phyloP scores from a whole-genome alignment of 805 yeast genomes.

The Lipomyces spencermartinsiae region DNA sequence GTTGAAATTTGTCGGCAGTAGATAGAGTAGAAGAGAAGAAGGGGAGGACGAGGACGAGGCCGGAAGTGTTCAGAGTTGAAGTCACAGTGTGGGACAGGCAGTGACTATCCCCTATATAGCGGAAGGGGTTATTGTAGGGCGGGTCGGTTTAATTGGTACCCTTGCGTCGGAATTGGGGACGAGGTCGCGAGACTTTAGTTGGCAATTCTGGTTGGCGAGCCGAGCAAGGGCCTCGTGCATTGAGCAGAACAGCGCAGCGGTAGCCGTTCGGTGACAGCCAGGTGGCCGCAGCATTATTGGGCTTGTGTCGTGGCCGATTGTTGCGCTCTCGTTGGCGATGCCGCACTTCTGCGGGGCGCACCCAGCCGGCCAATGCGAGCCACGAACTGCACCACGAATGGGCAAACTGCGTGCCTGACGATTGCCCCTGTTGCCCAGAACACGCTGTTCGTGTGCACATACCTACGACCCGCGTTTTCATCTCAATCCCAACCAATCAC shows the following conservation, averaged over 20 bases:
- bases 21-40: neutral
- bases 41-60: too few species aligned
- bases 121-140: neutral
- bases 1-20: neutral
- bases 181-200: neutral
- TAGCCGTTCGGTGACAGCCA: neutral
- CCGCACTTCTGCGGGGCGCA: neutral
- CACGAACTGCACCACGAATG: neutral
- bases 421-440: neutral
- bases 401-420: neutral
- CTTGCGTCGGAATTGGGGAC: neutral
- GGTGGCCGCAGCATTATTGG: neutral
- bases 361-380: neutral
- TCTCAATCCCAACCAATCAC: neutral
- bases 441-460: too few species aligned
- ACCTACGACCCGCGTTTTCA: too few species aligned
- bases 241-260: neutral
- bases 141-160: neutral
- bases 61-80: too few species aligned
- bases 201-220: neutral
- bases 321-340: constrained; percentile 3
- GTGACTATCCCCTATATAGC: neutral
- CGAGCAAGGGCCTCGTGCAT: too few species aligned
- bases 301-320: constrained; percentile 1
- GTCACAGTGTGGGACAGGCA: neutral